A percentile compares a stretch with the other conserved stretches of the same genome.
Conservation (phyloP, 2,329 filamentous ascomycete genomes). For the Fonsecaea pugnacius region DNA sequence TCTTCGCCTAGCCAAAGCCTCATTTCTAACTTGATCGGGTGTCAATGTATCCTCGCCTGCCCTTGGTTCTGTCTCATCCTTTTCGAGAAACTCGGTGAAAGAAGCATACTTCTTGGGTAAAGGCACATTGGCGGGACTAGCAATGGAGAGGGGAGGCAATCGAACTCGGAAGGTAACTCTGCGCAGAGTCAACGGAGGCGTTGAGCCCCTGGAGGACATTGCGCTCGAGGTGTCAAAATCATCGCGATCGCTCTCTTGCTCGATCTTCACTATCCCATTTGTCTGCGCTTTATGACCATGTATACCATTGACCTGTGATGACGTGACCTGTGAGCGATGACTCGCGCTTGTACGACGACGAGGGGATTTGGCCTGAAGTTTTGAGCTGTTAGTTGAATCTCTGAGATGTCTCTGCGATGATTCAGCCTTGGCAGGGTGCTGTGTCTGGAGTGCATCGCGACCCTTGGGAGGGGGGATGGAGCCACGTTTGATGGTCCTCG, state of each 20-base stretch:
- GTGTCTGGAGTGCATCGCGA: constrained; percentile 15
- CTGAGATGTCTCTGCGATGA: constrained; percentile 11
- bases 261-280: constrained; percentile 23
- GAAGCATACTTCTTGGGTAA: constrained; percentile 53
- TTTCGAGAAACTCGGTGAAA: constrained; percentile 68
- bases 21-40: constrained; percentile 65
- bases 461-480: constrained; percentile 24
- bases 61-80: constrained; percentile 51
- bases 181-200: constrained; percentile 35
- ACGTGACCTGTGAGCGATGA: constrained; percentile 1
- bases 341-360: constrained; percentile 8
- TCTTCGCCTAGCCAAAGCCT: constrained; percentile 70
- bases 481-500: constrained; percentile 21
- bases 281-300: constrained; percentile 2
- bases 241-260: constrained; percentile 22
- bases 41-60: constrained; percentile 54
- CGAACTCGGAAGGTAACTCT: constrained; percentile 56
- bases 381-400: constrained; percentile 15
- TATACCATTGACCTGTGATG: constrained; percentile 22
- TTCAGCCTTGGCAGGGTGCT: constrained; percentile 16
- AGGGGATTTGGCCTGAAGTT: constrained; percentile 14
- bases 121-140: constrained; percentile 58
- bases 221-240: constrained; percentile 18
- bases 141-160: constrained; percentile 55
- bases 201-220: constrained; percentile 6